phyloP scores from a whole-genome alignment of 352 stramenopile species.

The Phytophthora vignae region DNA sequence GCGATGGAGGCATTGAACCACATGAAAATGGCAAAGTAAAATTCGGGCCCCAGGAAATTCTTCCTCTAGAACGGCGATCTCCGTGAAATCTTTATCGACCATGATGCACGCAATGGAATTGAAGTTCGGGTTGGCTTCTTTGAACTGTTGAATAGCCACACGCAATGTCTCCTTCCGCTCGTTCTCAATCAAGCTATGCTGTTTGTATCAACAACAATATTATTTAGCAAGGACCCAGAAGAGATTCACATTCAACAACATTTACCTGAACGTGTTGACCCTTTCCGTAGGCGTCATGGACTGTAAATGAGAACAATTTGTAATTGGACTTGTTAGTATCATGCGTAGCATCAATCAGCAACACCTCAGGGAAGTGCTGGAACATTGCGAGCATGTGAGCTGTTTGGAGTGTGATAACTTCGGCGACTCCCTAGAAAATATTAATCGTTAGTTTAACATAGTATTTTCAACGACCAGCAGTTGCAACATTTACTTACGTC shows the following conservation, averaged over 20 bases:
- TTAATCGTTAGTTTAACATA: not conserved
- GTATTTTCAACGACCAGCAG: not conserved
- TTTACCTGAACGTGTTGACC: not conserved
- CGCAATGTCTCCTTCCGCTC: not conserved
- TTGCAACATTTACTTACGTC: not conserved
- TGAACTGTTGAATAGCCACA: not conserved
- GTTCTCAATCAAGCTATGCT: not conserved
- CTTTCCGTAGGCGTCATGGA: constrained; percentile 4
- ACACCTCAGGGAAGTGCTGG: constrained; percentile 14
- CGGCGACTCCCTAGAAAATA: not conserved
- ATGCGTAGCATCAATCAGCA: constrained; percentile 25
- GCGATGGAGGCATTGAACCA: constrained; percentile 4
- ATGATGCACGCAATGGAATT: not conserved
- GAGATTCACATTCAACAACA: not conserved
- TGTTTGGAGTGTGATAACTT: constrained; percentile 13
- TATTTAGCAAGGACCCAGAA: not conserved
- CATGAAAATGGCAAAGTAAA: constrained; percentile 21
- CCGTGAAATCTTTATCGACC: not conserved
- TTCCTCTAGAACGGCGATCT: not conserved
- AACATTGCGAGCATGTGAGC: constrained; percentile 16
- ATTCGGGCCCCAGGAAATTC: not conserved
- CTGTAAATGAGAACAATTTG: constrained; percentile 9
- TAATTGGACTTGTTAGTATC: constrained; percentile 18
- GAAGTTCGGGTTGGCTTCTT: not conserved
- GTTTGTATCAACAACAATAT: not conserved